Percentiles rank a stretch among this genome's conserved stretches.
Evolutionary conservation across 73 alveolate genomes (phyloP).

Genomic region (Paramecium biaurelia): DNA sequence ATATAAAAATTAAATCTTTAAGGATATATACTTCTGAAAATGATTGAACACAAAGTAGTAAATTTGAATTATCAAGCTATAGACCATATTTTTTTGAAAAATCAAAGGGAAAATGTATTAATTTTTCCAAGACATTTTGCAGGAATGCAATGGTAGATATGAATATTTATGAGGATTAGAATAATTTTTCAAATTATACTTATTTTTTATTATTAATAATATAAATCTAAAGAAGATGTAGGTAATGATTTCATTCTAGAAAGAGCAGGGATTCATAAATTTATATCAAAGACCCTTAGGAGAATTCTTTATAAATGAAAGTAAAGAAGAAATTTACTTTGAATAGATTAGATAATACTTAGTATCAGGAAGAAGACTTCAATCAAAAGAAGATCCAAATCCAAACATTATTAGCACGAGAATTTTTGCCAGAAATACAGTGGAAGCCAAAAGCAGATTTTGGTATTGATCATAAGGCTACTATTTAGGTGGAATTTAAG

Average conservation of each 20-base stretch:
- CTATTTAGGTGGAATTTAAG: conserved; percentile 66
- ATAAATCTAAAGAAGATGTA: no score
- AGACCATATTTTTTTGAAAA: not conserved
- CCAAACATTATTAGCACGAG: conserved; percentile 88
- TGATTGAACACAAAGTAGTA: not conserved
- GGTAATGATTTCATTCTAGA: no score
- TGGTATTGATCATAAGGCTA: conserved; percentile 72
- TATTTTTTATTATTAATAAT: no score
- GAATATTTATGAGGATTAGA: no score
- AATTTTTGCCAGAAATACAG: conserved; percentile 84
- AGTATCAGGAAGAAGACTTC: conserved; percentile 83
- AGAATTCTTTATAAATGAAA: not conserved
- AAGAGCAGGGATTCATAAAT: no score
- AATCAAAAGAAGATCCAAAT: conserved; percentile 77
- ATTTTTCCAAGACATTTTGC: not conserved
- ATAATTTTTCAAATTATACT: no score
- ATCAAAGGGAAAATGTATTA: not conserved
- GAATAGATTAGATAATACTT: conserved; percentile 78
- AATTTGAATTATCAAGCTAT: not conserved
- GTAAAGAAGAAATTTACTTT: not conserved
- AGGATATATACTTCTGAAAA: not conserved
- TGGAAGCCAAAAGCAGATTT: conserved; percentile 85
- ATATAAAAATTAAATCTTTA: not conserved
- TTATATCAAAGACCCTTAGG: not conserved
- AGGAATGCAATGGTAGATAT: no score